A percentile compares a stretch with the other conserved stretches of the same genome.
phyloP scores from a whole-genome alignment of 129 eudicot species.

The Pseudognaphalium luteoalbum region DNA sequence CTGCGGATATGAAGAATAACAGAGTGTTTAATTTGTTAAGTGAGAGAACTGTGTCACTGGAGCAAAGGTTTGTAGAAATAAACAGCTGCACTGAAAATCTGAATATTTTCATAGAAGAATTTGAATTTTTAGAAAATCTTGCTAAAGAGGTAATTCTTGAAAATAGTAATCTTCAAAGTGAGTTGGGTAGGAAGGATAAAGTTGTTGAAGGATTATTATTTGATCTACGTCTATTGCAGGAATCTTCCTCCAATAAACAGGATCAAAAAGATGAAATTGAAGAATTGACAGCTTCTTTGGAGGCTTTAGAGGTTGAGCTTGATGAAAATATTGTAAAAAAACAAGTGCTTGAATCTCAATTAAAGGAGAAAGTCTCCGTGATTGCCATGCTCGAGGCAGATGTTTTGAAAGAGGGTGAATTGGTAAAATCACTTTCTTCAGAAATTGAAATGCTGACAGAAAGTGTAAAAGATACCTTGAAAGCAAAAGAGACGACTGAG shows the following conservation, averaged over 20 bases:
- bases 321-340: slow-evolving; percentile 44
- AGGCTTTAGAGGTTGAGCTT: slow-evolving; percentile 57
- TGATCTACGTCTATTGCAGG: slow-evolving; percentile 78
- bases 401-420: slow-evolving; percentile 40
- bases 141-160: slow-evolving; percentile 45
- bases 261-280: slow-evolving; percentile 71
- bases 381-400: slow-evolving; percentile 56
- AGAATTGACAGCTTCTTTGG: slow-evolving; percentile 46
- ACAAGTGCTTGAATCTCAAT: slow-evolving; percentile 57
- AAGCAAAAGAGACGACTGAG: slow-evolving; percentile 51
- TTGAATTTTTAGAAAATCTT: slow-evolving; percentile 48
- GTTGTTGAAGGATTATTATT: slow-evolving; percentile 66
- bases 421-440: slow-evolving; percentile 42
- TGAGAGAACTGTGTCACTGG: slow-evolving; percentile 35
- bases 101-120: slow-evolving; percentile 37
- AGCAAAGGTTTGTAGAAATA: slow-evolving; percentile 44
- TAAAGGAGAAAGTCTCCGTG: slow-evolving; percentile 51
- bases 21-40: slow-evolving; percentile 26
- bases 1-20: slow-evolving; percentile 32
- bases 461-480: slow-evolving; percentile 43
- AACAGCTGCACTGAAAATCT: slow-evolving; percentile 33
- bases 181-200: slow-evolving; percentile 73
- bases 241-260: slow-evolving; percentile 62
- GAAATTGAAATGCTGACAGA: slow-evolving; percentile 49
- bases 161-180: slow-evolving; percentile 46